Conservation (phyloP, 768 basidiomycete genomes). For the Lenzites betulinus region DNA sequence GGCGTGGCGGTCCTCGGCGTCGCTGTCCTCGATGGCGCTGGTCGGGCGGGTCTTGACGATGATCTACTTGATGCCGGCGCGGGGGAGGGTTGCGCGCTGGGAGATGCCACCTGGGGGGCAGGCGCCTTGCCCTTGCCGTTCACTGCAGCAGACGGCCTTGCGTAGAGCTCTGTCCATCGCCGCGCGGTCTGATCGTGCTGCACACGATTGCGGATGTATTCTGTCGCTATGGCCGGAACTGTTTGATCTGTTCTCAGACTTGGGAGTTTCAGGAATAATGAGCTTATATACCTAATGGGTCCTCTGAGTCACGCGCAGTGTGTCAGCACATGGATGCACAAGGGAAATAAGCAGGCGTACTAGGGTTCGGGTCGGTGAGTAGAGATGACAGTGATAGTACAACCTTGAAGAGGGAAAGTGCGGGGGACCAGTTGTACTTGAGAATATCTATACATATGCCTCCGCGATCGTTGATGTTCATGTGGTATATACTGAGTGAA, state of each 20-base stretch:
- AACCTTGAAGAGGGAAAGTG: conserved; percentile 91
- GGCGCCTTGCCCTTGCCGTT: conserved; percentile 22
- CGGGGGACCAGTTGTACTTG: conserved; percentile 94
- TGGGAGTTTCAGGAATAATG: too few species aligned
- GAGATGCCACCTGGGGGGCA: background rate
- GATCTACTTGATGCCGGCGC: background rate
- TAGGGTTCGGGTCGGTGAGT: conserved; percentile 91
- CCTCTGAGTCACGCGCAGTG: conserved; percentile 44
- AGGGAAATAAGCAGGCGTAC: conserved; percentile 45
- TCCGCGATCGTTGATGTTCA: conserved; percentile 85
- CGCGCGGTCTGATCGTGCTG: conserved; percentile 78
- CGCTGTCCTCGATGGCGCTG: background rate
- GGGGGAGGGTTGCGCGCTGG: background rate
- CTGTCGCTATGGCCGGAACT: conserved; percentile 74
- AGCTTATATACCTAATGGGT: conserved; percentile 59
- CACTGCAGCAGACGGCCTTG: conserved; percentile 45
- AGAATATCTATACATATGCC: conserved; percentile 88
- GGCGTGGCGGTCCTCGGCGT: conserved; percentile 7
- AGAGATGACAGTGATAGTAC: conserved; percentile 92
- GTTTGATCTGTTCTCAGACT: background rate
- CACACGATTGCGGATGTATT: conserved; percentile 64
- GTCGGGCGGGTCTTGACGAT: background rate
- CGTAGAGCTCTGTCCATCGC: conserved; percentile 76
- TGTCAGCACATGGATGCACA: conserved; percentile 14
- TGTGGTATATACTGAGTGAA: conserved; percentile 54